A percentile compares a stretch with the other conserved stretches of the same genome.
These are phyloP conservation scores for Odontarrhena argentea DNA, from an alignment of 345 rosid species.

Conservation along the genomic window DNA sequence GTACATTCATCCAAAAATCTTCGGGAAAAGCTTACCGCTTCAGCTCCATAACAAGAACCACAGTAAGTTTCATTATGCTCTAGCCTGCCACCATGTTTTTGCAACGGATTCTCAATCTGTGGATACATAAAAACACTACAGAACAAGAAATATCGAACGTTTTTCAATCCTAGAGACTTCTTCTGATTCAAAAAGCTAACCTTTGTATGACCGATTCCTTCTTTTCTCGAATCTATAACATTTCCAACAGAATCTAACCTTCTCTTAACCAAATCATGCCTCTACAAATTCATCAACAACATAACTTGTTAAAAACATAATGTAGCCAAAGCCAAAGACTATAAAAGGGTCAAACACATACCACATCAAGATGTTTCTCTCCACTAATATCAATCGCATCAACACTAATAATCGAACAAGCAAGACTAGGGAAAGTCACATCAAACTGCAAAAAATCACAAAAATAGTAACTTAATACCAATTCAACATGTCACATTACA, in stretches of 20 bases:
- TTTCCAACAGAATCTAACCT: slow-evolving; percentile 78
- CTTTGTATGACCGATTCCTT: slow-evolving; percentile 90
- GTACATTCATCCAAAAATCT: no score
- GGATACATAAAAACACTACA: background rate
- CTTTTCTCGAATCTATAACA: slow-evolving; percentile 76
- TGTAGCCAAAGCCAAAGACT: no score
- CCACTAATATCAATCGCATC: no score
- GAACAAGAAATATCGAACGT: no score
- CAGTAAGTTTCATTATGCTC: slow-evolving; percentile 96
- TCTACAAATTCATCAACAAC: slow-evolving; percentile 58
- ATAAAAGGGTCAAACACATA: no score
- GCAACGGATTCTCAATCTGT: slow-evolving; percentile 93
- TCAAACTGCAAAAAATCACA: no score
- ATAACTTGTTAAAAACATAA: background rate
- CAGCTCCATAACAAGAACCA: slow-evolving; percentile 96
- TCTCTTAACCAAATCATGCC: slow-evolving; percentile 83
- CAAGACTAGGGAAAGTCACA: no score
- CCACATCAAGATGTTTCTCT: no score
- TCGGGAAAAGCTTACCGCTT: slow-evolving; percentile 50
- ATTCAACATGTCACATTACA: no score
- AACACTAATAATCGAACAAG: no score
- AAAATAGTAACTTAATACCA: no score
- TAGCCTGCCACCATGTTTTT: slow-evolving; percentile 97
- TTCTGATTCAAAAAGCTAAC: slow-evolving; percentile 47
- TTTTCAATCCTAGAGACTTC: no score